These are phyloP conservation scores for Annulohypoxylon moriforme DNA, from an alignment of 495 filamentous ascomycete genomes.

Conservation along the genomic window DNA sequence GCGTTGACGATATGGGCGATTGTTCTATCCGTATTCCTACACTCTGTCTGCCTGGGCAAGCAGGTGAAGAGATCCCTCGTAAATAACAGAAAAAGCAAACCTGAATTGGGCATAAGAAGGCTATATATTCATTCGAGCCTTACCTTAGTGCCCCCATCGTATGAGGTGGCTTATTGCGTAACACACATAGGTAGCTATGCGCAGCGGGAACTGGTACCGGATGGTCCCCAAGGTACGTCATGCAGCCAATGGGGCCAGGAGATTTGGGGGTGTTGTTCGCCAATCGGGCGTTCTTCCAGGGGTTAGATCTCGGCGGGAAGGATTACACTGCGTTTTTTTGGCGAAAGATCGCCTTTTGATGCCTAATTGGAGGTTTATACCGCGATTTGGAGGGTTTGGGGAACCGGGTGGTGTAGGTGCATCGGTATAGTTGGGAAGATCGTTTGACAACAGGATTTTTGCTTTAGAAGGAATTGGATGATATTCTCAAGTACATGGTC, in stretches of 20 bases:
- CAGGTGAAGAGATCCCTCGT: background rate
- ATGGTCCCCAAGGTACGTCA: background rate
- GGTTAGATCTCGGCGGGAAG: background rate
- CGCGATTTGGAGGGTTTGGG: background rate
- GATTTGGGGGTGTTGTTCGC: background rate
- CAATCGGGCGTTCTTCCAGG: constrained; percentile 16
- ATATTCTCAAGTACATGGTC: no score
- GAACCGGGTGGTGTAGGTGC: background rate
- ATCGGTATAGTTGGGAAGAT: background rate
- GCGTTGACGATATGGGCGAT: background rate
- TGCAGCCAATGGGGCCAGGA: constrained; percentile 13
- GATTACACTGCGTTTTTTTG: background rate
- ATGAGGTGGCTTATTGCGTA: constrained; percentile 10
- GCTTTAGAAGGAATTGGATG: no score
- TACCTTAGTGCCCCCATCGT: background rate
- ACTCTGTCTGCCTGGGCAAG: background rate
- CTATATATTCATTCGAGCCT: constrained; percentile 1
- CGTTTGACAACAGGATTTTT: no score
- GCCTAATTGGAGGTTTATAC: background rate
- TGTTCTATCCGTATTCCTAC: background rate
- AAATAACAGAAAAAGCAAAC: background rate
- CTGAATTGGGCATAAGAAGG: background rate
- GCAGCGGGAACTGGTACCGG: constrained; percentile 10
- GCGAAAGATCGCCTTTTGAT: background rate
- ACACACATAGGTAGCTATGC: background rate